These are phyloP conservation scores for Sporothrix brasiliensis DNA, from an alignment of 2,329 filamentous ascomycete species.

Conservation along the genomic window DNA sequence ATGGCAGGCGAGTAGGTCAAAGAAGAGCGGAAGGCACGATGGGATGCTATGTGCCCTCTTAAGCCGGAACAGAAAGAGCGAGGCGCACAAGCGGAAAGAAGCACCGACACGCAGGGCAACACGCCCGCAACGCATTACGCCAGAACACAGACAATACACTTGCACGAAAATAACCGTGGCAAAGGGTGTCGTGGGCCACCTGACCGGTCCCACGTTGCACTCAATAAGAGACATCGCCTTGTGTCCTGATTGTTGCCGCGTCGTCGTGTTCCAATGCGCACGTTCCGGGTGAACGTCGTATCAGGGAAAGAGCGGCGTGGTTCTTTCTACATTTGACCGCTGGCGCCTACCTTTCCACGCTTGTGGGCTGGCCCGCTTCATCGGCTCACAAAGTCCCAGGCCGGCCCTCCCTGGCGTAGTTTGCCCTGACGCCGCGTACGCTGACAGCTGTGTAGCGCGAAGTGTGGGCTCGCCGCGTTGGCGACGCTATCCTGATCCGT, in stretches of 20 bases:
- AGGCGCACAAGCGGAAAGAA: constrained; percentile 1
- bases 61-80: not conserved
- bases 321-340: constrained; percentile 19
- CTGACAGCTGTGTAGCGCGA: constrained; percentile 1
- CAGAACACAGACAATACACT: not conserved
- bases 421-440: constrained; percentile 12
- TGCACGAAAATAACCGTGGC: constrained; percentile 21
- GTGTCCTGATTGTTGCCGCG: not conserved
- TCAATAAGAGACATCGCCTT: constrained; percentile 5
- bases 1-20: not conserved
- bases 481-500: constrained; percentile 13
- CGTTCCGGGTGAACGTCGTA: not conserved
- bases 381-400: constrained; percentile 8
- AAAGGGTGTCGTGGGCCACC: constrained; percentile 11
- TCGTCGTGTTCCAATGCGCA: not conserved
- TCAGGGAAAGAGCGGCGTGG: not conserved
- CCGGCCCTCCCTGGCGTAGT: not conserved
- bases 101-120: constrained; percentile 5
- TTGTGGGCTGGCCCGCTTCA: constrained; percentile 11
- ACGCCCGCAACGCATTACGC: not conserved
- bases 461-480: constrained; percentile 9
- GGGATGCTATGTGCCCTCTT: not conserved
- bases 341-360: not conserved
- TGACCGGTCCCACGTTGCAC: constrained; percentile 21
- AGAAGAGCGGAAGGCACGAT: constrained; percentile 20